Evolutionary conservation across 768 basidiomycete species (phyloP).

Genomic region (Dictyophora rubrovolvata): DNA sequence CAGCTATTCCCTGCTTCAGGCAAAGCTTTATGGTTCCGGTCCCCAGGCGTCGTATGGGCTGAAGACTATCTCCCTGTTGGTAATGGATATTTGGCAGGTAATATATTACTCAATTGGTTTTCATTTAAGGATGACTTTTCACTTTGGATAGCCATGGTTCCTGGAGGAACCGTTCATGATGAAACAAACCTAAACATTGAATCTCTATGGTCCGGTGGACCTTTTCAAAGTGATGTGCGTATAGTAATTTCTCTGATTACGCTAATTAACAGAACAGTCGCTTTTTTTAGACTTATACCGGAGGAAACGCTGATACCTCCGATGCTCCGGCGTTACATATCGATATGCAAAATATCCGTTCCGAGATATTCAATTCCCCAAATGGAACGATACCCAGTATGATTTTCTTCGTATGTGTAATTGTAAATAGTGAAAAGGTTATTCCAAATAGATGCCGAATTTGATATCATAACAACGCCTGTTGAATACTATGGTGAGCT

Average conservation of each 20-base stretch:
- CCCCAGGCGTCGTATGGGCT: slow-evolving; percentile 42
- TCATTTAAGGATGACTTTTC: neutral
- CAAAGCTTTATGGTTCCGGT: slow-evolving; percentile 66
- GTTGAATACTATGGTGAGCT: slow-evolving; percentile 7
- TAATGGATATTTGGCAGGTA: slow-evolving; percentile 47
- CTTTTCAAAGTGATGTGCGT: slow-evolving; percentile 52
- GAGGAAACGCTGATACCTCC: slow-evolving; percentile 49
- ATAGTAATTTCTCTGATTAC: neutral
- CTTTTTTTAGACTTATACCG: slow-evolving; percentile 48
- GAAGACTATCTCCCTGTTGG: slow-evolving; percentile 59
- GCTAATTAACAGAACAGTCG: neutral
- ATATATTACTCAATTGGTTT: neutral
- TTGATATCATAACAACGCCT: slow-evolving; percentile 8
- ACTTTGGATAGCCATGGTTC: slow-evolving; percentile 43
- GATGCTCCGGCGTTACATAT: slow-evolving; percentile 34
- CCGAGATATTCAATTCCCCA: slow-evolving; percentile 46
- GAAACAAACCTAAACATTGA: slow-evolving; percentile 64
- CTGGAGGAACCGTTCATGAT: slow-evolving; percentile 52
- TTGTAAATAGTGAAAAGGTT: neutral
- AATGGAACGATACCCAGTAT: slow-evolving; percentile 51
- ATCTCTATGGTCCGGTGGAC: slow-evolving; percentile 67
- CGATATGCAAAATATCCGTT: slow-evolving; percentile 43
- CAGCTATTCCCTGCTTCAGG: slow-evolving; percentile 55
- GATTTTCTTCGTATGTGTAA: slow-evolving; percentile 1
- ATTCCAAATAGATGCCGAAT: neutral